Evolutionary conservation across 768 basidiomycete species (phyloP), one percentile per base, ranked within the genome.

Genomic region (Holtermanniella nyarrowii): DNA sequence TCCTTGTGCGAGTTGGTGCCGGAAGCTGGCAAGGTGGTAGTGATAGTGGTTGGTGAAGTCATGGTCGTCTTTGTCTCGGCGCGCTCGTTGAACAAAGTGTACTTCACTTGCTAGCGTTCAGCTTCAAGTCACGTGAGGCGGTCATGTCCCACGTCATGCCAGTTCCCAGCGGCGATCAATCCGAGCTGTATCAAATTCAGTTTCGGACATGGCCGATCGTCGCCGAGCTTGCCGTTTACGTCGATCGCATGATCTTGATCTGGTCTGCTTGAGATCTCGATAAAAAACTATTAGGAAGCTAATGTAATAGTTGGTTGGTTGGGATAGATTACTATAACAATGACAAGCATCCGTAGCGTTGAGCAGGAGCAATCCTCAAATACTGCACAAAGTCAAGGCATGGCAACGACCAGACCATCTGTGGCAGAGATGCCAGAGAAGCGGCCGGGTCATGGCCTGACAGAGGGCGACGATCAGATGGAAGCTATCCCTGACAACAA

Each of bases 401-500:
- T 13, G 46, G 18, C 5, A 26, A 26, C 21, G 21, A n/a, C 16
- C 25, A 25, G 4, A 26, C 46, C 37, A 11, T 37, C 18, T n/a
- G 25, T n/a, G 27, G 20, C 25, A 27, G 4, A 26, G 44, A 22
- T 18, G 40, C 37, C 37, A 25, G 21, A 14, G 23, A 42, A 16
- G 46, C 40, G 43, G 22, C 31, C 26, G 20, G 59, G 59, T 0
- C 44, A 27, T 13, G 59, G 59, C 2, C 46, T 61, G 53, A 61
- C 56, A 22, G 59, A 57, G 23, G 59, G 59, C 22, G 59, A 61
- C 48, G 48, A 54, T 64, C 62, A 65, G 20, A 57, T 68, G 51
- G 63, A 64, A 20, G 66, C 54, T 42, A 31, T 65, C 39, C 66
- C 66, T n/a, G 46, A 62, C 12, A 68, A 68, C 43, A 65, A 62